A percentile compares a stretch with the other conserved stretches of the same genome.
Evolutionary conservation across 1,284 basidiomycete genomes (phyloP).

Genomic region (Rhodotorula sp.): DNA sequence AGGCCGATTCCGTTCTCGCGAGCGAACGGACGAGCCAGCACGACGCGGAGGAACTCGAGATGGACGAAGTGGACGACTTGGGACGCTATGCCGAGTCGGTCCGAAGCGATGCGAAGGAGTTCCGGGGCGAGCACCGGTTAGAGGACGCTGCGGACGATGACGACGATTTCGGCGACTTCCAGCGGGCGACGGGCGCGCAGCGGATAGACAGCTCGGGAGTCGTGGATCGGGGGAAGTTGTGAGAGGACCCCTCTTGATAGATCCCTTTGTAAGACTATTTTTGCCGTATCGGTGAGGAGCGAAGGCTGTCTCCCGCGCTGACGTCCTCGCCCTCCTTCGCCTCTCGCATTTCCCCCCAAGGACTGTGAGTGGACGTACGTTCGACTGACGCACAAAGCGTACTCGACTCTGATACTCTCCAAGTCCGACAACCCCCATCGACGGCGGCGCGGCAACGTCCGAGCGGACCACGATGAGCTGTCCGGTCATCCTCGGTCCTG

Average conservation of each 20-base stretch:
- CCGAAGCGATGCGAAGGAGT: constrained; percentile 1
- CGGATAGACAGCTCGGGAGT: background rate
- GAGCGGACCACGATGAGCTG: too few species aligned
- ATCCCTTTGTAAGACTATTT: background rate
- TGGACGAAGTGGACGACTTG: constrained; percentile 34
- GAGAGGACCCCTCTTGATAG: too few species aligned
- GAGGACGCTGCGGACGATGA: constrained; percentile 2
- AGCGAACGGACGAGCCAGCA: constrained; percentile 12
- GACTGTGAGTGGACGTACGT: too few species aligned
- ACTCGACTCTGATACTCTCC: too few species aligned
- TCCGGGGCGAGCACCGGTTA: background rate
- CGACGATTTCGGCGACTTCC: constrained; percentile 34
- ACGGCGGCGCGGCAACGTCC: too few species aligned
- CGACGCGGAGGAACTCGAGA: constrained; percentile 23
- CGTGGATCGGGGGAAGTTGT: background rate
- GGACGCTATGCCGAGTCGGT: constrained; percentile 11
- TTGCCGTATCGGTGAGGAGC: too few species aligned
- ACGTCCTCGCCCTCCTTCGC: too few species aligned
- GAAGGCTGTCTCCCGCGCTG: too few species aligned
- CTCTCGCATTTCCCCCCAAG: too few species aligned
- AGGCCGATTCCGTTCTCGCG: constrained; percentile 16
- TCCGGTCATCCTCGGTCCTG: too few species aligned
- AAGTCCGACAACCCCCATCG: too few species aligned
- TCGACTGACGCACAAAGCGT: too few species aligned
- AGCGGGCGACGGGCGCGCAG: constrained; percentile 28